phyloP scores from a whole-genome alignment of 805 yeast genomes.

The Candida xyloterini region DNA sequence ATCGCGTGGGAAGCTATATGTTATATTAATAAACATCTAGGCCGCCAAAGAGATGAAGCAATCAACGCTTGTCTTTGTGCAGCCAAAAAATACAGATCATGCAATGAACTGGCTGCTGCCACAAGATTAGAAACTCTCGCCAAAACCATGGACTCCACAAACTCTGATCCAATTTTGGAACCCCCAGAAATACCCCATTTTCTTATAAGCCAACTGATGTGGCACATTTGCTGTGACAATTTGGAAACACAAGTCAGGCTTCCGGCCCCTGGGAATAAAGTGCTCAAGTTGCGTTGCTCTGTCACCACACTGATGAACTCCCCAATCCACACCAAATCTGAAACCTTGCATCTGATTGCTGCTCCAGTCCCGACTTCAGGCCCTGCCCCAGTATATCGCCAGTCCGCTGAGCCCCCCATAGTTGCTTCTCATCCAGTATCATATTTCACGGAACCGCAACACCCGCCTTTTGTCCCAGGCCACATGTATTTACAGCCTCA shows the following conservation, averaged over 20 bases:
- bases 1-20: slow-evolving; percentile 65
- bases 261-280: no score
- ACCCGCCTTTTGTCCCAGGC: neutral
- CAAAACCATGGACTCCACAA: slow-evolving; percentile 14
- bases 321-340: no score
- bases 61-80: slow-evolving; percentile 57
- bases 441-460: neutral
- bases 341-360: no score
- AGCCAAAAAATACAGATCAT: slow-evolving; percentile 45
- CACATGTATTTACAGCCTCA: neutral
- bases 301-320: no score
- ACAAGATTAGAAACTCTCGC: slow-evolving; percentile 43
- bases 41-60: slow-evolving; percentile 57
- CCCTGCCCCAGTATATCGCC: no score
- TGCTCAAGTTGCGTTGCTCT: no score
- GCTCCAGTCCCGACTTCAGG: no score
- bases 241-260: no score
- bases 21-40: slow-evolving; percentile 62
- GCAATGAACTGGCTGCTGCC: slow-evolving; percentile 44
- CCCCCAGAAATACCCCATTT: neutral
- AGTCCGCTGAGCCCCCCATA: no score
- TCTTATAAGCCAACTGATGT: no score
- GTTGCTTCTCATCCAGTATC: neutral
- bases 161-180: slow-evolving; percentile 20
- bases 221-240: no score